Conservation (phyloP, 73 alveolate species). For the Tetrahymena thermophila region DNA sequence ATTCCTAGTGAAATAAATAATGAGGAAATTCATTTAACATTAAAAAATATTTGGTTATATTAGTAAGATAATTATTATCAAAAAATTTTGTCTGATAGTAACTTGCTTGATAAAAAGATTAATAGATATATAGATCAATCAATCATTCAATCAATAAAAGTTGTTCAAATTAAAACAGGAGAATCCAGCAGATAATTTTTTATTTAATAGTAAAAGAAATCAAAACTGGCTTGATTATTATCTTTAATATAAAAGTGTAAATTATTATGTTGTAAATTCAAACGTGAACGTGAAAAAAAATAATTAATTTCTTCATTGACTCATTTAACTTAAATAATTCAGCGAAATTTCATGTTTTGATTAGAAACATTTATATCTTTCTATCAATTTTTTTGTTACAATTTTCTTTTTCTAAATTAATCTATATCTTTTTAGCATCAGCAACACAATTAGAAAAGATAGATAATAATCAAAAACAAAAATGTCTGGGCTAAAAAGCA, state of each 20-base stretch:
- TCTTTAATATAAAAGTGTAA: neutral
- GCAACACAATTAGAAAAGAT: neutral
- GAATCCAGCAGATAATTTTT: no score
- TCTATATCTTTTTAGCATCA: neutral
- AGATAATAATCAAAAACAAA: no score
- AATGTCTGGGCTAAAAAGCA: no score
- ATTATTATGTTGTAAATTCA: neutral
- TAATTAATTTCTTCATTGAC: neutral
- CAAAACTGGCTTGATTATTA: no score
- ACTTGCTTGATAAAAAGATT: neutral
- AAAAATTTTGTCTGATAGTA: neutral
- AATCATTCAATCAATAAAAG: no score
- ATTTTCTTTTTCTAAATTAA: neutral
- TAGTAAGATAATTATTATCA: neutral
- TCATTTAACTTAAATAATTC: neutral
- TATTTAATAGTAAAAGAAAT: no score
- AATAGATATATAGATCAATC: no score
- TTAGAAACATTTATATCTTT: neutral
- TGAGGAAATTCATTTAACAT: neutral
- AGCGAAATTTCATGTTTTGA: neutral
- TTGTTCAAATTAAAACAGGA: neutral
- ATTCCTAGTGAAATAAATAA: no score
- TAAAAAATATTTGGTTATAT: neutral
- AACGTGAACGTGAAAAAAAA: neutral
- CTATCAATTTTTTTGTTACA: neutral